These are phyloP conservation scores for Aspergillus mulundensis DNA, from an alignment of 495 filamentous ascomycete species.

Conservation along the genomic window DNA sequence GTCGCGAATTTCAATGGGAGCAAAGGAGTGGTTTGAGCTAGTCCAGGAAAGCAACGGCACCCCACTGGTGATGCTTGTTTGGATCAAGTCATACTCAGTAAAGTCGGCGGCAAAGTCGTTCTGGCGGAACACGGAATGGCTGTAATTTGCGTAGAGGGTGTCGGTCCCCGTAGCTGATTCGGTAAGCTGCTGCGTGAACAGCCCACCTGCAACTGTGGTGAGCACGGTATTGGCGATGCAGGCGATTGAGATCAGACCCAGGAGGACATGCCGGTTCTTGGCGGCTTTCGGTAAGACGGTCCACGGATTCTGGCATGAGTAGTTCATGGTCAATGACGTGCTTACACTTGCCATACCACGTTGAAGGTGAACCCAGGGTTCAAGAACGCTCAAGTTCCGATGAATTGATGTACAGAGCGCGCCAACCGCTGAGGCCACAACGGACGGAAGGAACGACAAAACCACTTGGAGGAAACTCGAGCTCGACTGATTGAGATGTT, in stretches of 20 bases:
- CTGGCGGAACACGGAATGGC: constrained; percentile 28
- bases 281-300: constrained; percentile 30
- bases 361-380: constrained; percentile 45
- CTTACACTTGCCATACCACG: constrained; percentile 30
- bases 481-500: constrained; percentile 33
- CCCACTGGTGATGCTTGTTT: constrained; percentile 38
- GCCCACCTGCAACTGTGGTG: constrained; percentile 34
- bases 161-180: constrained; percentile 25
- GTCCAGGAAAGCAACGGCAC: constrained; percentile 38
- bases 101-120: constrained; percentile 39
- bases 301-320: constrained; percentile 36
- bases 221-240: constrained; percentile 35
- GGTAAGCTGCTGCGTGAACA: constrained; percentile 36
- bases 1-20: constrained; percentile 27
- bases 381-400: constrained; percentile 38
- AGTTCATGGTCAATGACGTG: constrained; percentile 35
- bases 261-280: constrained; percentile 29
- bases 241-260: constrained; percentile 32
- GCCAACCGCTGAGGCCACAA: constrained; percentile 36
- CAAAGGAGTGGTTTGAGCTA: constrained; percentile 32
- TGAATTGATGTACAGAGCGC: constrained; percentile 39
- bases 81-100: constrained; percentile 40
- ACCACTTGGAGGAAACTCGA: constrained; percentile 37
- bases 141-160: constrained; percentile 31
- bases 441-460: constrained; percentile 35